Base-by-base conservation (phyloP, 345 rosid genomes). In the Microcos paniculata region DNA sequence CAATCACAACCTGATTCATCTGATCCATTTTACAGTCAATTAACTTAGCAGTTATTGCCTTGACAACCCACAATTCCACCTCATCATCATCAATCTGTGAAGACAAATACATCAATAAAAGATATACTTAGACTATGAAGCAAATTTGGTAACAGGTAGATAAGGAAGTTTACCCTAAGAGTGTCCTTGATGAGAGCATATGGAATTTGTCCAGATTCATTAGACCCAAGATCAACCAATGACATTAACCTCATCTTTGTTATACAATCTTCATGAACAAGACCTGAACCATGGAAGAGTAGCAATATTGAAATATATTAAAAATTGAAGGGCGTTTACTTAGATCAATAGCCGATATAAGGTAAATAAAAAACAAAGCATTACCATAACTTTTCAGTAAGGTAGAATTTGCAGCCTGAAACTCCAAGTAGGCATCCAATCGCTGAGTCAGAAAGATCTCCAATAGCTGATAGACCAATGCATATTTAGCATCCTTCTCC, bases 1-100 rank as follows among this genome's bases (percentile, higher is more conserved):
- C 96, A 70, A 90, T 73, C 63, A 91, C 85, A 77, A 83, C 89
- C 85, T 89, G 85, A 84, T 93, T 95, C 98, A 93, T 86, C 85
- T 95, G 98, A 81, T 95, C 96, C 88, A 95, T 93, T 82, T 89
- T 92, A 80, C 97, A 90, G 55, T 86, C 92, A 53, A 91, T 73
- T 81, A 95, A 80, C 83, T 95, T 90, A 0, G 94, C 89, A 35
- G 92, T 88, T 81, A 87, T 88, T 56, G 99, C 97, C 87, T 86
- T 95, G 6, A 93, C 97, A 65, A 95, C 87, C 98, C 99, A 93
- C 45, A 79, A 31, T 79, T 95, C 98, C 59, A 93, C 92, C 79
- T 91, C 98, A 79, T 89, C 90, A n/a, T 91, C 93, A 48, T 80
- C 81, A 75, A 95, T 84, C 99, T 94, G 86, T 63, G 76, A 68